phyloP scores from a whole-genome alignment of 2,329 filamentous ascomycete species.

The Claviceps quebecensis region DNA sequence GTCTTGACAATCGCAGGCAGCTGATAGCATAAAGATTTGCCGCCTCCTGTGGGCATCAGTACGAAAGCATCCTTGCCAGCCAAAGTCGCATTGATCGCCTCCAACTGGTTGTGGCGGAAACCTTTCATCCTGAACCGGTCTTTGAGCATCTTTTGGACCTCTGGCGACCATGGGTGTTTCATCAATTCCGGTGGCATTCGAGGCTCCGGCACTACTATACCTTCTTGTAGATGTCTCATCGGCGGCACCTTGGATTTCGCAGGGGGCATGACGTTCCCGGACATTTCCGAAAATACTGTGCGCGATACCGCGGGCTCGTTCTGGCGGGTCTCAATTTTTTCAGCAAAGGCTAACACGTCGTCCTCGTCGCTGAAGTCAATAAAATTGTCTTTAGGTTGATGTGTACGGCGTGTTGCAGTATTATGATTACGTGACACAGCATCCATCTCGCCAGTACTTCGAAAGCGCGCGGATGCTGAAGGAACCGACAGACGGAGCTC shows the following conservation, averaged over 20 bases:
- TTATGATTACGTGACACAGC: background rate
- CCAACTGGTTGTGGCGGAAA: conserved; percentile 82
- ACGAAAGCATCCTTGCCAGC: conserved; percentile 83
- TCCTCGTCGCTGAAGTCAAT: conserved; percentile 37
- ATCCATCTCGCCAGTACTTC: background rate
- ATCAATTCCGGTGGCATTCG: conserved; percentile 40
- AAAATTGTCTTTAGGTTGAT: conserved; percentile 20
- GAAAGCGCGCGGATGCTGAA: background rate
- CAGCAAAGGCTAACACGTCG: conserved; percentile 37
- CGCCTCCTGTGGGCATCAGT: conserved; percentile 93
- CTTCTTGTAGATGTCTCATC: conserved; percentile 17
- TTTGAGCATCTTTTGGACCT: conserved; percentile 68
- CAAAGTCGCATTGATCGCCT: conserved; percentile 90
- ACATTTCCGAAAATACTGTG: conserved; percentile 31
- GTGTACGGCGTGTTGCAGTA: conserved; percentile 2
- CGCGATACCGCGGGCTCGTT: conserved; percentile 16
- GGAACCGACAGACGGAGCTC: conserved; percentile 8
- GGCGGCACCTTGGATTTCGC: conserved; percentile 19
- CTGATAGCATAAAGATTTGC: conserved; percentile 95
- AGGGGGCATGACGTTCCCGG: conserved; percentile 27
- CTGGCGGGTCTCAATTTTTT: conserved; percentile 33
- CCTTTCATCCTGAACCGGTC: conserved; percentile 72
- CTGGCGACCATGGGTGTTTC: conserved; percentile 67
- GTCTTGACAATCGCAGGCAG: conserved; percentile 71
- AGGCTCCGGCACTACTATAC: conserved; percentile 12